Base-by-base conservation (phyloP, 768 basidiomycete species). In the Pisolithus tinctorius region DNA sequence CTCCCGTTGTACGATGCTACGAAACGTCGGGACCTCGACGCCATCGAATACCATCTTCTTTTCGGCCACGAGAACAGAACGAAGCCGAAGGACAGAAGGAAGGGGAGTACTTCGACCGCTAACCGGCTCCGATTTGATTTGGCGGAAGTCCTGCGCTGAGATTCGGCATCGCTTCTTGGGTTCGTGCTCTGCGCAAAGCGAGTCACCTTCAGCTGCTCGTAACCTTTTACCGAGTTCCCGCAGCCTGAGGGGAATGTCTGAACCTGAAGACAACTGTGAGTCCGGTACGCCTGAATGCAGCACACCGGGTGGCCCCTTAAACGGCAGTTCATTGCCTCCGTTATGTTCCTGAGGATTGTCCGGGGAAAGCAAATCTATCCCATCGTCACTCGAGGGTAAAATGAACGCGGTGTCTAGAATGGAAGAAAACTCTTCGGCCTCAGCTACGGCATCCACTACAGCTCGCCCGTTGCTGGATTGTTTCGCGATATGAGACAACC, bases 111-210 rank as follows among this genome's bases (percentile, higher is more conserved):
- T 55, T n/a, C 51, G 51, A 20, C 62, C 57, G 16, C 54, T 63
- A 31, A 48, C 55, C 17, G 69, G 66, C 41, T 69, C 69, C 3
- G 69, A 71, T 38, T 53, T 60, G 3, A 58, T 47, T n/a, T 49
- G 55, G 47, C 53, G 63, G 30, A 50, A 20, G 31, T 38, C 48
- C 25, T 29, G 37, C 29, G 56, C 47, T 16, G 57, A 48, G 26
- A 51, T 54, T 51, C 61, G 44, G 51, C 50, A 50, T 56, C 63
- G 59, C 56, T 70, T 60, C 50, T 51, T 51, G 52, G 58, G 49
- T 41, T 48, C 38, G 50, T 52, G 34, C 27, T 53, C 62, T 68
- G 44, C 34, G 29, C 4, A 39, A 11, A 51, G 27, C 29, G 2
- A 25, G 26, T 11, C n/a, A 45, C 43, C 43, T 45, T 45, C 43